Conservation (phyloP, 352 stramenopile species). For the Pythium sp. region DNA sequence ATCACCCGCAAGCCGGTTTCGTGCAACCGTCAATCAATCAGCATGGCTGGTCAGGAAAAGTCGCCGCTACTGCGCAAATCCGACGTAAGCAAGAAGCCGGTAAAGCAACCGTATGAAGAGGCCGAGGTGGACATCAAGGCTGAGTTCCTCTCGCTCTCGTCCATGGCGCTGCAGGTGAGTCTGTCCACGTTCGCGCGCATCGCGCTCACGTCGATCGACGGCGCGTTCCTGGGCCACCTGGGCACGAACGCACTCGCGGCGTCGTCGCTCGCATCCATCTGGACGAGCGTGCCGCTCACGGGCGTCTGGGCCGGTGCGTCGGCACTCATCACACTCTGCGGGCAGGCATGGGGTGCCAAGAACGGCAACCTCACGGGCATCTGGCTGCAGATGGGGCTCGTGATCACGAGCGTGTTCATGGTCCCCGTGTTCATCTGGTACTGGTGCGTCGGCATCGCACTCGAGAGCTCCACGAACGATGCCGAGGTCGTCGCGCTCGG, state of each 20-base stretch:
- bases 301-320: slow-evolving; percentile 69
- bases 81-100: not conserved
- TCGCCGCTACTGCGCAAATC: slow-evolving; percentile 12
- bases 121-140: slow-evolving; percentile 43
- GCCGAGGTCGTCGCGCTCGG: slow-evolving; percentile 61
- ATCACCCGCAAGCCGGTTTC: not conserved
- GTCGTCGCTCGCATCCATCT: slow-evolving; percentile 71
- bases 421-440: slow-evolving; percentile 41
- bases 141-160: slow-evolving; percentile 66
- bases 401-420: slow-evolving; percentile 29
- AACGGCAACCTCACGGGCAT: slow-evolving; percentile 35
- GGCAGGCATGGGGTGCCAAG: slow-evolving; percentile 35
- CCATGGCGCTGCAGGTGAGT: slow-evolving; percentile 79
- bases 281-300: slow-evolving; percentile 67
- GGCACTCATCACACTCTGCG: slow-evolving; percentile 55
- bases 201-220: slow-evolving; percentile 75
- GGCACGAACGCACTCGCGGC: slow-evolving; percentile 68
- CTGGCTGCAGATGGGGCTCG: slow-evolving; percentile 38
- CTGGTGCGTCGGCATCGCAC: slow-evolving; percentile 44
- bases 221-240: slow-evolving; percentile 73
- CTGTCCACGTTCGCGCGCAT: slow-evolving; percentile 79
- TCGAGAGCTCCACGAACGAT: slow-evolving; percentile 68
- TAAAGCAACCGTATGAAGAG: slow-evolving; percentile 18
- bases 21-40: not conserved
- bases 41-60: slow-evolving; percentile 11